Conservation (phyloP, 2,329 filamentous ascomycete species). For the Cladosporium phlei region DNA sequence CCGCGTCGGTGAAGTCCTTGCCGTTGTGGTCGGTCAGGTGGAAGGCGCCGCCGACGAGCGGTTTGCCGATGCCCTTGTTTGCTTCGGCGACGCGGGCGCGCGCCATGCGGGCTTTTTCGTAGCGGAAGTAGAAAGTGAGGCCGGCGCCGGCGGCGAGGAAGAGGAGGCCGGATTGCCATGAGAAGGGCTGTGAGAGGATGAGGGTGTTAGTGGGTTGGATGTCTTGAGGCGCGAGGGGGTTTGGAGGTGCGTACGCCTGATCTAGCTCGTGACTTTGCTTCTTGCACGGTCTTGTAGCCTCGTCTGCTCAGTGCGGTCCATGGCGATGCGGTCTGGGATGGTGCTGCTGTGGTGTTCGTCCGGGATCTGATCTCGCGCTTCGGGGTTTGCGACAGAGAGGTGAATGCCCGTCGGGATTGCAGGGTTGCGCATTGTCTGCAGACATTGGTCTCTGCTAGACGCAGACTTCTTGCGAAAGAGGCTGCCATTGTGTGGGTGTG, state of each 20-base stretch:
- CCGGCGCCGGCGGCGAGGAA: conserved; percentile 75
- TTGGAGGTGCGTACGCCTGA: conserved; percentile 37
- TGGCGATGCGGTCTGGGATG: conserved; percentile 23
- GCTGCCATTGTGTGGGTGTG: conserved; percentile 9
- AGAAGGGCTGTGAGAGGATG: conserved; percentile 72
- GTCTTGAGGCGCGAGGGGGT: conserved; percentile 7
- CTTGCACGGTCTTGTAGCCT: conserved; percentile 39
- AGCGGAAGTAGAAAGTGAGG: conserved; percentile 85
- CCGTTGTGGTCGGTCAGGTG: conserved; percentile 77
- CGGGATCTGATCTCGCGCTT: conserved; percentile 26
- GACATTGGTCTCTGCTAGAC: conserved; percentile 18
- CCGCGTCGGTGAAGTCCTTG: conserved; percentile 67
- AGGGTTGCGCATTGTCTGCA: conserved; percentile 25
- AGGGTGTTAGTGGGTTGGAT: conserved; percentile 12
- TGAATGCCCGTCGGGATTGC: conserved; percentile 19
- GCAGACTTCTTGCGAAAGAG: conserved; percentile 14
- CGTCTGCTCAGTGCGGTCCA: conserved; percentile 15
- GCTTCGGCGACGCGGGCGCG: conserved; percentile 84
- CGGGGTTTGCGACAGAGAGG: conserved; percentile 17
- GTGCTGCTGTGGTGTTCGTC: conserved; percentile 14
- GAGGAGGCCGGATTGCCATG: conserved; percentile 80
- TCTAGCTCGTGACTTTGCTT: conserved; percentile 42
- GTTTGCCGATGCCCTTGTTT: conserved; percentile 85
- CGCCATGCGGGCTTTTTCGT: conserved; percentile 87
- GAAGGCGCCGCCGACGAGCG: conserved; percentile 89